Conservation (phyloP, 495 filamentous ascomycete species). For the Amorphotheca resinae region DNA sequence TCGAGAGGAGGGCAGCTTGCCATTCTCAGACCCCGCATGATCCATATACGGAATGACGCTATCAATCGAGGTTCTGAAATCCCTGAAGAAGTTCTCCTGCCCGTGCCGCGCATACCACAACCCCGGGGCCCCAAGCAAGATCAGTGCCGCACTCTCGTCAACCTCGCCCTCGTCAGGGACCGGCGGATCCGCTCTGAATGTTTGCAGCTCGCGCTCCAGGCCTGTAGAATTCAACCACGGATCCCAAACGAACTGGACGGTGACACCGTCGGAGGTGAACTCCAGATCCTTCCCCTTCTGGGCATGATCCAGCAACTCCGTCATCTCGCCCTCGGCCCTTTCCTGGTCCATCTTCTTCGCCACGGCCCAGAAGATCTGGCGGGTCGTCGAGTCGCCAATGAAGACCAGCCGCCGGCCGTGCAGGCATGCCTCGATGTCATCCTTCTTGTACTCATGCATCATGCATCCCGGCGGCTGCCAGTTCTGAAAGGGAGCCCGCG, state of each 20-base stretch:
- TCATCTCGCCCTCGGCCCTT: conserved; percentile 23
- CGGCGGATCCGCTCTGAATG: conserved; percentile 16
- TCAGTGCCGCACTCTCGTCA: conserved; percentile 21
- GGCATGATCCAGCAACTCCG: conserved; percentile 13
- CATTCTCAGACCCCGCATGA: conserved; percentile 7
- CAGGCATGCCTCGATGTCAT: conserved; percentile 36
- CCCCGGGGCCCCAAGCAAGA: conserved; percentile 38
- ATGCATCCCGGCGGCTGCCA: conserved; percentile 52
- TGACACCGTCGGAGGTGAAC: conserved; percentile 28
- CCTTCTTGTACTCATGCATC: conserved; percentile 37
- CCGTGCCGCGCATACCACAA: conserved; percentile 45
- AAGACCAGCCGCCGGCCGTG: conserved; percentile 36
- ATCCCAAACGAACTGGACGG: conserved; percentile 47
- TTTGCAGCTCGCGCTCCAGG: conserved; percentile 28
- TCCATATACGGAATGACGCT: conserved; percentile 26
- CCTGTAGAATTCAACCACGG: conserved; percentile 45
- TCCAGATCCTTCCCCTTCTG: conserved; percentile 33
- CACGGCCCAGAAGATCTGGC: conserved; percentile 47
- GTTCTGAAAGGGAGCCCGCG: conserved; percentile 21
- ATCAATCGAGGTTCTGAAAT: conserved; percentile 35
- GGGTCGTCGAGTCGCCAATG: conserved; percentile 44
- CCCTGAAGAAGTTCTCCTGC: conserved; percentile 28
- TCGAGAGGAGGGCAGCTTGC: not conserved
- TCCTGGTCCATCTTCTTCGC: conserved; percentile 35
- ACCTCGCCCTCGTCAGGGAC: not conserved